Percentiles rank a stretch among this genome's conserved stretches.
These are phyloP conservation scores for Hypoxylon sp. DNA, from an alignment of 2,329 filamentous ascomycete genomes.

Conservation along the genomic window DNA sequence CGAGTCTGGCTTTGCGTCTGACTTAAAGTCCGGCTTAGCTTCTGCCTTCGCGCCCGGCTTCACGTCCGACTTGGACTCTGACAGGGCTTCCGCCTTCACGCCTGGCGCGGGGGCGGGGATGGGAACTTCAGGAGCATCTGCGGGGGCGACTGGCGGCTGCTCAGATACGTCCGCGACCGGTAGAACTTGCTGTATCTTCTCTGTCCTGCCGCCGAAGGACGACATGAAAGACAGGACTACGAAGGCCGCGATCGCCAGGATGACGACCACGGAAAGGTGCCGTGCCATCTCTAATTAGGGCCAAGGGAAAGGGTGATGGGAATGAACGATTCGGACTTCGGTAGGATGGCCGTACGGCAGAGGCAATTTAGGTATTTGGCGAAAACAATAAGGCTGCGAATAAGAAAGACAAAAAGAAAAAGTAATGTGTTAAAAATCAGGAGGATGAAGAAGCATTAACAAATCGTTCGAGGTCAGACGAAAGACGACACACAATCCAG, in stretches of 20 bases:
- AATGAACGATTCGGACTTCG: not conserved
- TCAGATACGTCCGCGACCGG: constrained; percentile 41
- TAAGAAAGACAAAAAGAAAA: not conserved
- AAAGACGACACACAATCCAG: constrained; percentile 13
- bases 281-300: constrained; percentile 55
- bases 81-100: not conserved
- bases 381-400: not conserved
- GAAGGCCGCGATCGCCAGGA: constrained; percentile 63
- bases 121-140: constrained; percentile 2
- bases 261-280: constrained; percentile 61
- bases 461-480: constrained; percentile 18
- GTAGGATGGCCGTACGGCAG: not conserved
- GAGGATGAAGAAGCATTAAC: not conserved
- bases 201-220: constrained; percentile 52
- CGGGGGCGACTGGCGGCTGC: constrained; percentile 16
- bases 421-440: not conserved
- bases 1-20: constrained; percentile 3
- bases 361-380: not conserved
- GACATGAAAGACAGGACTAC: constrained; percentile 67
- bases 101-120: not conserved
- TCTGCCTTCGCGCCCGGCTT: constrained; percentile 7
- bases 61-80: not conserved
- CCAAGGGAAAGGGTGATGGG: not conserved
- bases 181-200: constrained; percentile 33
- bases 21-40: constrained; percentile 19